These are phyloP conservation scores for Pythium pectinolyticum DNA, from an alignment of 352 stramenopile species.

Conservation along the genomic window DNA sequence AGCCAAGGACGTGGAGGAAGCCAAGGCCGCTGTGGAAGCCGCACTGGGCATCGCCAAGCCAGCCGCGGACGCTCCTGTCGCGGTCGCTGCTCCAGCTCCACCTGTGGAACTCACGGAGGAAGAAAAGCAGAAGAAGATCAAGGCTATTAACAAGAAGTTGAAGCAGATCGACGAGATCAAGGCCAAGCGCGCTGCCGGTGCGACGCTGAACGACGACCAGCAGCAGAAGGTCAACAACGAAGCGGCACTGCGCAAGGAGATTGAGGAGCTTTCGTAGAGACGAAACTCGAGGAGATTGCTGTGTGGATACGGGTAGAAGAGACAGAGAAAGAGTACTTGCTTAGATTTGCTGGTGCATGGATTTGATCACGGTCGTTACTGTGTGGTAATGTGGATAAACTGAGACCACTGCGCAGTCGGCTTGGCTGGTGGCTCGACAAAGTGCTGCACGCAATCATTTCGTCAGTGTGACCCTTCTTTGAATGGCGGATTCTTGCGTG, in stretches of 20 bases:
- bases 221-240: conserved; percentile 75
- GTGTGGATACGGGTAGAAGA: background rate
- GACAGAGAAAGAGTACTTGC: background rate
- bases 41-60: conserved; percentile 30
- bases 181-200: conserved; percentile 66
- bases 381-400: background rate
- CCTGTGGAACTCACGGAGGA: conserved; percentile 53
- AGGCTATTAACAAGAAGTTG: conserved; percentile 82
- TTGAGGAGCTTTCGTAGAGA: conserved; percentile 50
- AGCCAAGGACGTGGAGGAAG: conserved; percentile 69
- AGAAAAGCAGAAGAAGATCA: conserved; percentile 87
- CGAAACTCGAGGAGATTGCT: background rate
- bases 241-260: conserved; percentile 62
- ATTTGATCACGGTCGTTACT: background rate
- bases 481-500: too few species aligned
- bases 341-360: too few species aligned
- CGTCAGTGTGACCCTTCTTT: too few species aligned
- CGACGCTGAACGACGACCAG: conserved; percentile 81
- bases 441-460: conserved; percentile 45
- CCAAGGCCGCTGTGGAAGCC: conserved; percentile 61
- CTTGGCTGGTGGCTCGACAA: conserved; percentile 35
- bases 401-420: conserved; percentile 35
- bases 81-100: conserved; percentile 13
- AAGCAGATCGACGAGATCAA: conserved; percentile 89
- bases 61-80: conserved; percentile 13